These are phyloP conservation scores for Lasiodiplodia sp. DNA, from an alignment of 2,329 filamentous ascomycete genomes.

Conservation along the genomic window DNA sequence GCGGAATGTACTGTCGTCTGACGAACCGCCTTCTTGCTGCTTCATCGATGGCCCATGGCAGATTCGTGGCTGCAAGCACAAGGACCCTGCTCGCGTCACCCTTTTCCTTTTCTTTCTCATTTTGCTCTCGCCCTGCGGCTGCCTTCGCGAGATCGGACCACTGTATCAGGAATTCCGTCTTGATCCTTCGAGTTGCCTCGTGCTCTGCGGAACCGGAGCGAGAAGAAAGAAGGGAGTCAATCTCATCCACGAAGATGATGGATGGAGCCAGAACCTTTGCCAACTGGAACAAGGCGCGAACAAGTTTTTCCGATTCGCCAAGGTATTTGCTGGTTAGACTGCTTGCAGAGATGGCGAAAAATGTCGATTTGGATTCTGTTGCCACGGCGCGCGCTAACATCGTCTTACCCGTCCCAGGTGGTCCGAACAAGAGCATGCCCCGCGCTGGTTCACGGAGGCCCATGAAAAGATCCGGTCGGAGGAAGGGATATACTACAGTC, in stretches of 20 bases:
- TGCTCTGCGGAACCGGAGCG: conserved; percentile 85
- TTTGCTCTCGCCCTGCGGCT: conserved; percentile 81
- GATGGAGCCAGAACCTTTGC: conserved; percentile 88
- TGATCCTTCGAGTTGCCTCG: conserved; percentile 91
- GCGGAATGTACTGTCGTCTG: conserved; percentile 90
- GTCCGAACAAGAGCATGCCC: conserved; percentile 95
- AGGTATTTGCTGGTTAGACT: conserved; percentile 95
- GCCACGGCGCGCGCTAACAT: conserved; percentile 96
- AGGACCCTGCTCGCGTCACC: conserved; percentile 89
- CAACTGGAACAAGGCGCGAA: conserved; percentile 88
- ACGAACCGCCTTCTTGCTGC: conserved; percentile 91
- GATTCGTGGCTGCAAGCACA: conserved; percentile 92
- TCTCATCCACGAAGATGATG: conserved; percentile 99
- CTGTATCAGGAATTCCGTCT: conserved; percentile 97
- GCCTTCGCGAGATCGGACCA: conserved; percentile 95
- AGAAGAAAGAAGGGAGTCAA: conserved; percentile 89
- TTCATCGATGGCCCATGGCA: conserved; percentile 98
- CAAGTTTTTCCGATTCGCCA: conserved; percentile 95
- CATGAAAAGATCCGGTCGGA: conserved; percentile 94
- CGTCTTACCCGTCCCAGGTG: conserved; percentile 97
- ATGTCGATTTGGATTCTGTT: conserved; percentile 92
- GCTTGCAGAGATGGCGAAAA: conserved; percentile 96
- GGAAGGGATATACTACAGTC: conserved; percentile 94
- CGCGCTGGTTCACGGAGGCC: conserved; percentile 91
- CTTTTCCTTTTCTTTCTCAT: conserved; percentile 69